A percentile compares a stretch with the other conserved stretches of the same genome.
phyloP scores from a whole-genome alignment of 106 monocot genomes.

The Vanilla planifolia region DNA sequence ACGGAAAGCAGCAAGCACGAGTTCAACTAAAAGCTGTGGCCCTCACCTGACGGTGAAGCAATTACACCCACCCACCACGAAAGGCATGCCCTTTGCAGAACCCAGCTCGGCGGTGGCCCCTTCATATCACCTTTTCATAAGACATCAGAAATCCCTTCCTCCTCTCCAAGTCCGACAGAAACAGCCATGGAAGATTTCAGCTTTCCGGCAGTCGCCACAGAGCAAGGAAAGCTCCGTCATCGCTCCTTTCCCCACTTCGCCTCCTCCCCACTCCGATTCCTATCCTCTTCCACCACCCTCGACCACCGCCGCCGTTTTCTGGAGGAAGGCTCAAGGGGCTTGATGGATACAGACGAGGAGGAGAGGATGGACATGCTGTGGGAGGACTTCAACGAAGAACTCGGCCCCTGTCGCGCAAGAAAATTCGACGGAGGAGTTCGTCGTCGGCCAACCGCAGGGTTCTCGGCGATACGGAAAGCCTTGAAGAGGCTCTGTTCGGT shows the following conservation, averaged over 20 bases:
- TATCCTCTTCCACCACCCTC: background rate
- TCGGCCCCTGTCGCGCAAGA: too few species aligned
- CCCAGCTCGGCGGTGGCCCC: background rate
- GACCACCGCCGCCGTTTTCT: background rate
- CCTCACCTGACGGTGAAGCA: conserved; percentile 4
- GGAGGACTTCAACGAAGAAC: conserved; percentile 57
- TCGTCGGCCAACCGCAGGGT: too few species aligned
- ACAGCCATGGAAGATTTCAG: background rate
- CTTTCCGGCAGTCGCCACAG: background rate
- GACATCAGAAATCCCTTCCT: background rate
- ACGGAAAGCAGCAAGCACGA: too few species aligned
- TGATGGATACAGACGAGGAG: background rate
- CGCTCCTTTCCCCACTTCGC: background rate
- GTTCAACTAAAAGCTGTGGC: too few species aligned
- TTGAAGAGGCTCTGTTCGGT: too few species aligned
- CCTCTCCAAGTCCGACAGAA: background rate
- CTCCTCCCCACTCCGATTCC: background rate
- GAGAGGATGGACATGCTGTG: conserved; percentile 53
- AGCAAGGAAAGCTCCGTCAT: background rate
- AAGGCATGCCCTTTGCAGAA: background rate
- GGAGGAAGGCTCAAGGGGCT: background rate
- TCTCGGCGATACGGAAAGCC: too few species aligned
- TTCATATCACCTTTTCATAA: background rate
- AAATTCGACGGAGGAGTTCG: too few species aligned
- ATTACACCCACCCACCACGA: conserved; percentile 8